phyloP scores from a whole-genome alignment of 352 stramenopile genomes.

The Globisporangium cystogenes region DNA sequence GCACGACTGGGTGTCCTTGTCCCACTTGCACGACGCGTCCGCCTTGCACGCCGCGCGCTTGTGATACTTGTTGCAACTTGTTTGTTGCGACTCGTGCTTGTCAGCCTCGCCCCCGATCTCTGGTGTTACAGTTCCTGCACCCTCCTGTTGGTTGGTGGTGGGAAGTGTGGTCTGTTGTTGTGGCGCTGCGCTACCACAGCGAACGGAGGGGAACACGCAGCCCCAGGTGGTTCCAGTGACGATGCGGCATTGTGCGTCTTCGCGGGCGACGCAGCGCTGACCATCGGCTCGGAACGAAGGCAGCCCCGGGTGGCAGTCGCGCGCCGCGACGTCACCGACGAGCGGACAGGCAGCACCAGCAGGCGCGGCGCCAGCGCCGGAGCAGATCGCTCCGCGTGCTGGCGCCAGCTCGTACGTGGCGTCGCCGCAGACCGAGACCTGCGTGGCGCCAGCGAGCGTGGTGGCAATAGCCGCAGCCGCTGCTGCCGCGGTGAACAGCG shows the following conservation, averaged over 20 bases:
- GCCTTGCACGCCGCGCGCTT: not conserved
- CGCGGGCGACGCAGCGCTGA: constrained; percentile 9
- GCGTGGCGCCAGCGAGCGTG: not conserved
- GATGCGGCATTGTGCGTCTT: constrained; percentile 10
- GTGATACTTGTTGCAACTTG: not conserved
- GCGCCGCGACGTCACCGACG: constrained; percentile 1
- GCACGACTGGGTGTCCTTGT: not conserved
- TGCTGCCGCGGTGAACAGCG: not conserved
- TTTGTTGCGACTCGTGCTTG: too few relatives aligned
- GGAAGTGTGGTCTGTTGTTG: not conserved
- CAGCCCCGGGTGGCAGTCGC: constrained; percentile 12
- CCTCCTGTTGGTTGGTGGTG: not conserved
- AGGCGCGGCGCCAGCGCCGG: constrained; percentile 5
- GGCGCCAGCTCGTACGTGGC: constrained; percentile 13
- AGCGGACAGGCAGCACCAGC: constrained; percentile 8
- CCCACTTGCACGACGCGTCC: not conserved
- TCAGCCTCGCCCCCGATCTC: not conserved
- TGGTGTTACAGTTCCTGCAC: not conserved
- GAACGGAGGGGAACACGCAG: constrained; percentile 11
- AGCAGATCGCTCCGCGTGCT: constrained; percentile 8
- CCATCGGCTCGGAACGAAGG: constrained; percentile 4
- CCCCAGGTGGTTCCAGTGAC: constrained; percentile 6
- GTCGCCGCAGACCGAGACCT: constrained; percentile 2
- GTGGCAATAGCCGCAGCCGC: not conserved
- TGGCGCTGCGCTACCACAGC: not conserved